A percentile compares a stretch with the other conserved stretches of the same genome.
Conservation (phyloP, 352 stramenopile species). For the Albugo laibachii region DNA sequence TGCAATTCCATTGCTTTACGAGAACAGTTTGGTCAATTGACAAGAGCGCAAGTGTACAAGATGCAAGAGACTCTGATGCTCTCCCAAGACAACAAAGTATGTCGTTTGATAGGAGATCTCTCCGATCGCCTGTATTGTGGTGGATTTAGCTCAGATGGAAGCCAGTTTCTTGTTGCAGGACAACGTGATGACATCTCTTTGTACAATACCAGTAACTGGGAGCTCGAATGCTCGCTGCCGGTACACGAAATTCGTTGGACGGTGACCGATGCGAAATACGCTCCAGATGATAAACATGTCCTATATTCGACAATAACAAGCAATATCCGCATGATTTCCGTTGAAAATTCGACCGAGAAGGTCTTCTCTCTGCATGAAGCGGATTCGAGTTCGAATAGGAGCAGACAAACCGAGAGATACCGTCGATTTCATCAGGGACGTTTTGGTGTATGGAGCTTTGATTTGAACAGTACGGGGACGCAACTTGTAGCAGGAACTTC, state of each 20-base stretch:
- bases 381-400: conserved; percentile 21
- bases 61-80: conserved; percentile 67
- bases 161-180: conserved; percentile 43
- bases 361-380: neutral
- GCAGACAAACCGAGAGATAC: conserved; percentile 6
- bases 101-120: conserved; percentile 41
- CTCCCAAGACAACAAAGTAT: conserved; percentile 63
- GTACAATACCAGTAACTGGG: conserved; percentile 58
- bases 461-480: conserved; percentile 49
- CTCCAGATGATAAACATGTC: conserved; percentile 36
- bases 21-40: conserved; percentile 39
- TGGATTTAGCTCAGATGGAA: conserved; percentile 48
- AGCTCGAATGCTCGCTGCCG: conserved; percentile 20
- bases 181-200: conserved; percentile 44
- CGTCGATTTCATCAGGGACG: conserved; percentile 12
- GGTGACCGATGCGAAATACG: conserved; percentile 71
- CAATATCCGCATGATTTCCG: conserved; percentile 62
- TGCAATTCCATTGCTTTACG: conserved; percentile 18
- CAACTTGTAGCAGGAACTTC: conserved; percentile 70
- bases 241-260: conserved; percentile 67
- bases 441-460: conserved; percentile 63
- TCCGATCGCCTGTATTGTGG: conserved; percentile 60
- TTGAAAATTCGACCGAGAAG: conserved; percentile 25
- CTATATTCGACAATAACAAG: conserved; percentile 70
- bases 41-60: conserved; percentile 37